Evolutionary conservation across 768 basidiomycete genomes (phyloP).

Genomic region (Amyloporia xantha): DNA sequence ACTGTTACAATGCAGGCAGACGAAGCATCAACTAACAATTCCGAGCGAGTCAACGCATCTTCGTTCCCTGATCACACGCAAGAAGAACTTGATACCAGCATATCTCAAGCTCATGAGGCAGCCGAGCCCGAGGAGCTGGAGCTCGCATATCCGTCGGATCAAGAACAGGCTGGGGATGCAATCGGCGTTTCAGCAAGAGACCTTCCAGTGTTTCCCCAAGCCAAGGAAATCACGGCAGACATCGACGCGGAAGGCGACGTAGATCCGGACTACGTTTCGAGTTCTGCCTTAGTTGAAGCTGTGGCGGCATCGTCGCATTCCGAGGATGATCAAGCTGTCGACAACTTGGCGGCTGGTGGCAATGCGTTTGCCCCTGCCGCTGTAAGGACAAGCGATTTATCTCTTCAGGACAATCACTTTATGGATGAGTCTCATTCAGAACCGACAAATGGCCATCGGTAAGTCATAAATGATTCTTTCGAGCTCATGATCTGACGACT

Average conservation of each 20-base stretch:
- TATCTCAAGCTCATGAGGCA: no score
- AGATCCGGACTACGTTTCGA: constrained; percentile 12
- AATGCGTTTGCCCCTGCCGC: no score
- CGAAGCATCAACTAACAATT: neutral
- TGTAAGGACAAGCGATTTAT: no score
- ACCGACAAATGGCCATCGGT: no score
- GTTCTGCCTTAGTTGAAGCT: neutral
- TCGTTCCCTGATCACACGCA: no score
- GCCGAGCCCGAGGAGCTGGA: neutral
- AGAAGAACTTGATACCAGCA: neutral
- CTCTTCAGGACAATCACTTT: no score
- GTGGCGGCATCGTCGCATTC: neutral
- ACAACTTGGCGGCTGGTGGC: no score
- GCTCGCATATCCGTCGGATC: constrained; percentile 1
- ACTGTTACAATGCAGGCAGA: neutral
- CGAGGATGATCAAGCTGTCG: neutral
- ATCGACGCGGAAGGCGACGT: constrained; percentile 16
- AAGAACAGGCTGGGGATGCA: neutral
- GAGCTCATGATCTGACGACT: no score
- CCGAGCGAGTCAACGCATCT: neutral
- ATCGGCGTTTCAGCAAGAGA: neutral
- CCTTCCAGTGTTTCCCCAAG: neutral
- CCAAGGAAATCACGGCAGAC: neutral
- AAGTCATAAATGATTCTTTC: no score
- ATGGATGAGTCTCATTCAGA: no score